Percentiles rank a stretch among this genome's conserved stretches.
Conservation (phyloP, 441 rosid species). For the Brassica hybrid region DNA sequence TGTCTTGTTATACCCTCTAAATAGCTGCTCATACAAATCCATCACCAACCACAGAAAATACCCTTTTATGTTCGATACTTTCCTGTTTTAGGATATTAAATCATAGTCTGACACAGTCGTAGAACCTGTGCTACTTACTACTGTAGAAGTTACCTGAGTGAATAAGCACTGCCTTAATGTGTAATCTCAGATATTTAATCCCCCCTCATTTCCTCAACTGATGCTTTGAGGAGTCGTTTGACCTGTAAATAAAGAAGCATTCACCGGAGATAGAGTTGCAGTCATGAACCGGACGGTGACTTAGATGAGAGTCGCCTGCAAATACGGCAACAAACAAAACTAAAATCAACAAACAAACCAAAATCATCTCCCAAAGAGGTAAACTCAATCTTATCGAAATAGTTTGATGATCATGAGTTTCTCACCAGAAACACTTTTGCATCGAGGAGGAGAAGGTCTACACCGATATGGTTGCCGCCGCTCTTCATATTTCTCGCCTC, state of each 20-base stretch:
- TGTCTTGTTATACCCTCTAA: not conserved
- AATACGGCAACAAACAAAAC: not conserved
- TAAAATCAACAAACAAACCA: too few species aligned
- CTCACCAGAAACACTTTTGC: not conserved
- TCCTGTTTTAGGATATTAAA: not conserved
- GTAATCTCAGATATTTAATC: not conserved
- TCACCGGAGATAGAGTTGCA: not conserved
- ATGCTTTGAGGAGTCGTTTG: not conserved
- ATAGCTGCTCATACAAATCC: not conserved
- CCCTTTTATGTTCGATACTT: not conserved
- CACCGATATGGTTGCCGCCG: not conserved
- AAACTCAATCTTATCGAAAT: not conserved
- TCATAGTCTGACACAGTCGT: not conserved
- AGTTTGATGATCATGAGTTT: not conserved
- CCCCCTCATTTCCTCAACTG: not conserved
- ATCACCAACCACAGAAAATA: not conserved
- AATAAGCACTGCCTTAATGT: not conserved
- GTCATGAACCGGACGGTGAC: not conserved
- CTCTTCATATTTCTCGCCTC: not conserved
- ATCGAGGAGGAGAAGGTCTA: not conserved
- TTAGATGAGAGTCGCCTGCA: not conserved
- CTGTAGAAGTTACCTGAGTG: not conserved
- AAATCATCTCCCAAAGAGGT: not conserved
- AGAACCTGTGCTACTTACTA: not conserved
- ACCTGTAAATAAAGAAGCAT: not conserved